phyloP scores from a whole-genome alignment of 805 yeast genomes.

The Jamesozyma rosinii region DNA sequence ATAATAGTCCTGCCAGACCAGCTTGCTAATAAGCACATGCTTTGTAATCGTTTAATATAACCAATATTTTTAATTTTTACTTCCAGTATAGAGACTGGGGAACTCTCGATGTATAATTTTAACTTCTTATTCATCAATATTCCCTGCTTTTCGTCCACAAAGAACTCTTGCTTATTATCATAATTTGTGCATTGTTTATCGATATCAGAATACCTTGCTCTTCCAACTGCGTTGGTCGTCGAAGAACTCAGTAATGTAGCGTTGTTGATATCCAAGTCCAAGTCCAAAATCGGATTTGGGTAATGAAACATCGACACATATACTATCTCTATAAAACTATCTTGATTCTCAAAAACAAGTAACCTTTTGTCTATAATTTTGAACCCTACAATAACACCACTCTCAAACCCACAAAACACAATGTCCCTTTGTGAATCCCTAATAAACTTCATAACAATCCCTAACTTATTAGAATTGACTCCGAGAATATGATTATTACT shows the following conservation, averaged over 20 bases:
- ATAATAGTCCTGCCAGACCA: slow-evolving; percentile 22
- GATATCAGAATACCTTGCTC: neutral
- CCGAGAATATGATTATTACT: neutral
- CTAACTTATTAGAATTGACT: slow-evolving; percentile 16
- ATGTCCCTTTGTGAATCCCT: slow-evolving; percentile 5
- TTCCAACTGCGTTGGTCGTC: slow-evolving; percentile 1
- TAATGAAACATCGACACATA: slow-evolving; percentile 12
- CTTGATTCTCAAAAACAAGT: neutral
- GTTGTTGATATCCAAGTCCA: slow-evolving; percentile 5
- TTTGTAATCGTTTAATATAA: slow-evolving; percentile 8
- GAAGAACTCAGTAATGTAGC: slow-evolving; percentile 18
- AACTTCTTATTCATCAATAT: neutral
- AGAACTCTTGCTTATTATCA: neutral
- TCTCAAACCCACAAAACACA: slow-evolving; percentile 23
- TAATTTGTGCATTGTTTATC: no score
- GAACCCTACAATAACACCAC: slow-evolving; percentile 27
- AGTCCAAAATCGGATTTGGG: slow-evolving; percentile 25
- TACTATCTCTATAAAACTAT: neutral
- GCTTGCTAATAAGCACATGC: slow-evolving; percentile 8
- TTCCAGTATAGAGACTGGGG: neutral
- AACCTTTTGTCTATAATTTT: slow-evolving; percentile 3
- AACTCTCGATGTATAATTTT: neutral
- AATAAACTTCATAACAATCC: slow-evolving; percentile 24
- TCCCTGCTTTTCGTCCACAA: neutral
- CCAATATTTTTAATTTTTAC: slow-evolving; percentile 9